Conservation (phyloP, 2,329 filamentous ascomycete species). For the Epichloe glyceriae region DNA sequence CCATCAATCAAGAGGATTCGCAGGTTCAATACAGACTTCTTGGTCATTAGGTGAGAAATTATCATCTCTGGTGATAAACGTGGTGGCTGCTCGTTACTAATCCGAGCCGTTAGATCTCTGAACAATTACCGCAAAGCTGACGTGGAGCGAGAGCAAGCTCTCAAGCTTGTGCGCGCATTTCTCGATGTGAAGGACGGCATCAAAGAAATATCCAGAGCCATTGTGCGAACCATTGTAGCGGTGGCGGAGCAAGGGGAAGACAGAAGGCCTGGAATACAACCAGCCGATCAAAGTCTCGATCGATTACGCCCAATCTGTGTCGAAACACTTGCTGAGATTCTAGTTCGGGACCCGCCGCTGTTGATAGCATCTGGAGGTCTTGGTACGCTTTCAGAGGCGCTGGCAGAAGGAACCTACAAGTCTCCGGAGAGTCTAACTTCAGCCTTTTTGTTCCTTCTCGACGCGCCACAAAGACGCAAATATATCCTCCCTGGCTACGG, state of each 20-base stretch:
- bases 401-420: constrained; percentile 83
- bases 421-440: constrained; percentile 79
- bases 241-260: constrained; percentile 84
- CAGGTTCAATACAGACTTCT: constrained; percentile 75
- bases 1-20: constrained; percentile 82
- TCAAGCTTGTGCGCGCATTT: constrained; percentile 93
- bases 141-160: constrained; percentile 87
- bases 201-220: constrained; percentile 70
- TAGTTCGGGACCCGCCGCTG: constrained; percentile 72
- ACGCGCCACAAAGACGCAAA: constrained; percentile 66
- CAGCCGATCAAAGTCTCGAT: constrained; percentile 62
- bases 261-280: constrained; percentile 61
- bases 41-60: constrained; percentile 51
- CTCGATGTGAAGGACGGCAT: constrained; percentile 90
- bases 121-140: constrained; percentile 96
- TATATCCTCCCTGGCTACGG: constrained; percentile 83
- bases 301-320: constrained; percentile 81
- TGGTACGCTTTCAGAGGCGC: constrained; percentile 75
- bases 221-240: constrained; percentile 80
- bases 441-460: constrained; percentile 81
- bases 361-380: constrained; percentile 76
- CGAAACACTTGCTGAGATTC: constrained; percentile 82
- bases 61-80: not conserved
- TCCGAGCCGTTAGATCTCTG: constrained; percentile 44
- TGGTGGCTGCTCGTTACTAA: not conserved